Evolutionary conservation across 805 yeast species (phyloP).

Genomic region (Lipomyces spencermartinsiae): DNA sequence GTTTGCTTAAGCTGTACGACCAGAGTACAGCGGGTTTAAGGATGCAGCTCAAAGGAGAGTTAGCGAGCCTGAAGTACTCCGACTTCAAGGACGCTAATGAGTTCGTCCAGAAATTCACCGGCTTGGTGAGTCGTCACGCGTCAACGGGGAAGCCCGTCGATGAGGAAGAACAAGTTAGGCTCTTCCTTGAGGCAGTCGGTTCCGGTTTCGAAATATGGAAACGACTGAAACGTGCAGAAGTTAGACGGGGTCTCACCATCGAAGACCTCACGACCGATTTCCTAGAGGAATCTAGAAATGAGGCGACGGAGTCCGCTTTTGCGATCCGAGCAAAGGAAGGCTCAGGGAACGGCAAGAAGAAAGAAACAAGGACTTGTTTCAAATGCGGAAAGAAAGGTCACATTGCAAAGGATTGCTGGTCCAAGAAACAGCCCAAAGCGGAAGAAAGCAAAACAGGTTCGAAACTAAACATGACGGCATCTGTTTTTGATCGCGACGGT

Average conservation of each 20-base stretch:
- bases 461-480: neutral
- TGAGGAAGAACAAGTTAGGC: slow-evolving; percentile 1
- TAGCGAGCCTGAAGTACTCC: neutral
- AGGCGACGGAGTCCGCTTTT: neutral
- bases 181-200: slow-evolving; percentile 7
- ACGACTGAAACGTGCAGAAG: slow-evolving; percentile 3
- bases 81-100: neutral
- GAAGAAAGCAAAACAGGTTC: neutral
- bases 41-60: slow-evolving; percentile 7
- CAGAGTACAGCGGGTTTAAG: neutral
- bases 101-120: neutral
- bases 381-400: neutral
- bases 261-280: slow-evolving; percentile 7
- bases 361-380: neutral
- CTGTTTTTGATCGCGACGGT: neutral
- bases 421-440: neutral
- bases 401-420: neutral
- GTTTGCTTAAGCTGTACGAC: neutral
- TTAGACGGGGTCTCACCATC: slow-evolving; percentile 1
- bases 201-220: slow-evolving; percentile 6
- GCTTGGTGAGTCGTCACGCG: neutral
- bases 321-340: neutral
- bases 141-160: slow-evolving; percentile 3
- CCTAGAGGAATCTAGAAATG: neutral
- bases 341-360: slow-evolving; percentile 28